These are phyloP conservation scores for Coemansia umbellata DNA, from an alignment of 192 early-diverging fungal genomes.

Conservation along the genomic window DNA sequence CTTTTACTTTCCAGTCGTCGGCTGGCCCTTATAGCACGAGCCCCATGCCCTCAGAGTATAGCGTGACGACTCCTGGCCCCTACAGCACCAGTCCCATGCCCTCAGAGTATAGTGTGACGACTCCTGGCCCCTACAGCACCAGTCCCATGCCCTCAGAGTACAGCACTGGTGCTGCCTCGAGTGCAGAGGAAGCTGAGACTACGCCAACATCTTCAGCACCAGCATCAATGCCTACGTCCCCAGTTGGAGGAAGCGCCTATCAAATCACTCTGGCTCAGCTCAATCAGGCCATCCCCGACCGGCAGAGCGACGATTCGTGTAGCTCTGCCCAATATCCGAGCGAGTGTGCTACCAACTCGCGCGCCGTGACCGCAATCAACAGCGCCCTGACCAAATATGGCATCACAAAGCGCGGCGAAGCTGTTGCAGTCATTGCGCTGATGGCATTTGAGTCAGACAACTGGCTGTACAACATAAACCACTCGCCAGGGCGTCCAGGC, in stretches of 20 bases:
- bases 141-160: background rate
- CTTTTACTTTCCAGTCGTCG: background rate
- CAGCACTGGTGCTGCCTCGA: background rate
- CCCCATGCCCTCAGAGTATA: constrained; percentile 7
- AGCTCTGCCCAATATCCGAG: background rate
- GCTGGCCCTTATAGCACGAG: constrained; percentile 8
- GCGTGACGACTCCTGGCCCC: constrained; percentile 3
- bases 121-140: background rate
- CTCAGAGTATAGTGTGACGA: background rate
- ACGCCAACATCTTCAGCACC: background rate
- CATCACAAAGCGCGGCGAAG: constrained; percentile 20
- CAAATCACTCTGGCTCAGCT: constrained; percentile 16
- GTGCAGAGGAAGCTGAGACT: background rate
- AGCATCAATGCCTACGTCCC: too few species aligned
- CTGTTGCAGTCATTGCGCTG: constrained; percentile 27
- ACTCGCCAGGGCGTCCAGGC: constrained; percentile 1
- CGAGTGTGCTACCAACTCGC: constrained; percentile 20
- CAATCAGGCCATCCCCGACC: constrained; percentile 5
- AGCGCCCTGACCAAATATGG: constrained; percentile 18
- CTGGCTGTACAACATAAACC: constrained; percentile 36
- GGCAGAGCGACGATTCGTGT: constrained; percentile 10
- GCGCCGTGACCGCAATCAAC: constrained; percentile 16
- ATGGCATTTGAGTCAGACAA: constrained; percentile 32
- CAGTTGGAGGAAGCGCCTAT: background rate
- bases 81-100: constrained; percentile 2